A percentile compares a stretch with the other conserved stretches of the same genome.
These are phyloP conservation scores for Sugiyamaella paludigena DNA, from an alignment of 1,139 yeast genomes.

Conservation along the genomic window DNA sequence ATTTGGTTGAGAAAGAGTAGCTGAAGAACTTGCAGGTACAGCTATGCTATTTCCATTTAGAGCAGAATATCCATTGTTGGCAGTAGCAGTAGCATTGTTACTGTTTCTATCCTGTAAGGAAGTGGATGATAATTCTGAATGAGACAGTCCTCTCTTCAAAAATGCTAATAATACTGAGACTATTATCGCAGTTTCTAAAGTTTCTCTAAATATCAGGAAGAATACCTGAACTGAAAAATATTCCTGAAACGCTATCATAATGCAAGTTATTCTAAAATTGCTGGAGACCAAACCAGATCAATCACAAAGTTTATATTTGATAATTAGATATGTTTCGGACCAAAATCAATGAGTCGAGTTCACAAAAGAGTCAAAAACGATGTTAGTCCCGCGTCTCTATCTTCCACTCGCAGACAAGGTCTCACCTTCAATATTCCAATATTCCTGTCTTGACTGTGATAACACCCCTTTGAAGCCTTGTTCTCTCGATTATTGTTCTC, in stretches of 20 bases:
- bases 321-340: no score
- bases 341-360: no score
- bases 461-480: no score
- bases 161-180: slow-evolving; percentile 82
- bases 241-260: slow-evolving; percentile 40
- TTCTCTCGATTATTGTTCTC: no score
- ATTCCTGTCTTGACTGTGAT: no score
- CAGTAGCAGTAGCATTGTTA: not conserved
- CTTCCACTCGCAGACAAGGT: no score
- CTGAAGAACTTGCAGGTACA: not conserved
- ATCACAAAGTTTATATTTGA: no score
- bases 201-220: slow-evolving; percentile 83
- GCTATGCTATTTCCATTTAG: not conserved
- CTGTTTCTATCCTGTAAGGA: not conserved
- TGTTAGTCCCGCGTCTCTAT: no score
- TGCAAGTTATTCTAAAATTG: not conserved
- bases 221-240: slow-evolving; percentile 74
- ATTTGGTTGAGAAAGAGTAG: not conserved
- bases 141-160: slow-evolving; percentile 56
- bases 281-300: no score
- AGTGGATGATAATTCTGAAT: slow-evolving; percentile 7
- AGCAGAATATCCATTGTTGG: slow-evolving; percentile 5
- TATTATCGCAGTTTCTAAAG: slow-evolving; percentile 82
- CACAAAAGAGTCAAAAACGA: no score
- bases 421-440: no score